Conservation (phyloP, 2,329 filamentous ascomycete species). For the Leptographium procerum region DNA sequence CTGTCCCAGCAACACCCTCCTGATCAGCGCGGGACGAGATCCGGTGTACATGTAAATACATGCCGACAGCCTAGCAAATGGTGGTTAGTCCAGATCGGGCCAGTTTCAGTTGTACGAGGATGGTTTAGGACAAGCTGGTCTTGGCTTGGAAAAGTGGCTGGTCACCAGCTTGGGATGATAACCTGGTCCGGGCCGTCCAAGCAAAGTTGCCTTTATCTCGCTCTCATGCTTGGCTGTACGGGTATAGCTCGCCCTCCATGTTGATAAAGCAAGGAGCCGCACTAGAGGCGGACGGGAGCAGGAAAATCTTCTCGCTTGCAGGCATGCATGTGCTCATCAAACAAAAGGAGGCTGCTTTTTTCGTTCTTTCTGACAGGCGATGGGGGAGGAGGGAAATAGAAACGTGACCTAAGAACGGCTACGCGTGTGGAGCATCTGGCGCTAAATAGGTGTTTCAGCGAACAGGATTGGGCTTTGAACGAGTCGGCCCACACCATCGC, state of each 20-base stretch:
- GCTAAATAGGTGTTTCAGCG: not conserved
- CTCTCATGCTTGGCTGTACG: not conserved
- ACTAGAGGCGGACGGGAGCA: not conserved
- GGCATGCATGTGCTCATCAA: not conserved
- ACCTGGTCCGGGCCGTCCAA: not conserved
- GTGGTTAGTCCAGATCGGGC: not conserved
- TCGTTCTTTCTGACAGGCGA: not conserved
- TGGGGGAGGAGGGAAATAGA: not conserved
- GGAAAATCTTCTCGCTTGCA: not conserved
- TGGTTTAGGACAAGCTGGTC: not conserved
- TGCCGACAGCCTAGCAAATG: not conserved
- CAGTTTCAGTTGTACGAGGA: conserved; percentile 4
- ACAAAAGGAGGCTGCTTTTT: not conserved
- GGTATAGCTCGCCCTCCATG: not conserved
- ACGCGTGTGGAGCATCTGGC: not conserved
- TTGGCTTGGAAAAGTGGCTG: not conserved
- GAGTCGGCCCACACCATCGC: not conserved
- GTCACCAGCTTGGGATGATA: not conserved
- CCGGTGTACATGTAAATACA: not conserved
- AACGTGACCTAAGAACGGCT: not conserved
- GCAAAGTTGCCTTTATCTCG: not conserved
- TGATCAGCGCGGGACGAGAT: not conserved
- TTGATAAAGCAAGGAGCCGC: not conserved
- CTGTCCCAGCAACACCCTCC: conserved; percentile 6
- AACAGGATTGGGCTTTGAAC: not conserved